These are phyloP conservation scores for Musa itinerans DNA, from an alignment of 176 grass and related monocot species.

Conservation along the genomic window DNA sequence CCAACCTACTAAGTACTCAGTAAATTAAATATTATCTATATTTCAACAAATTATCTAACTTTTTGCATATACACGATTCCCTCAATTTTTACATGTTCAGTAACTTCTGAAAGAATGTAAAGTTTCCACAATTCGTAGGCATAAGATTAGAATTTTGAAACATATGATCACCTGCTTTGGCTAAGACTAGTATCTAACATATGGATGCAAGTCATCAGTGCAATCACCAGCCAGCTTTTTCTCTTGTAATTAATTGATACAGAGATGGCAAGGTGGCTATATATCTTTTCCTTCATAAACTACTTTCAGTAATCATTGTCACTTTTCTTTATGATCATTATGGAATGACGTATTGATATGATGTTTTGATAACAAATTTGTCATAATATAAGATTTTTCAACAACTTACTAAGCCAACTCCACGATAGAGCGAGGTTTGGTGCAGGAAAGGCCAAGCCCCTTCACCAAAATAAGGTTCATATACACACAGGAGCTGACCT, in stretches of 20 bases:
- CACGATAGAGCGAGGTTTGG: slow-evolving; percentile 73
- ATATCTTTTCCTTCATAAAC: no score
- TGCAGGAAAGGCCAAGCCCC: slow-evolving; percentile 93
- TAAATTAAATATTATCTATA: not conserved
- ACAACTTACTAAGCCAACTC: slow-evolving; percentile 87
- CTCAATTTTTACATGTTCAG: no score
- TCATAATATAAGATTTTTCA: not conserved
- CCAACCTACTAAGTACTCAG: not conserved
- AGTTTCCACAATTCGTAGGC: not conserved
- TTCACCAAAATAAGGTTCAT: slow-evolving; percentile 95
- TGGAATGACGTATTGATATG: not conserved
- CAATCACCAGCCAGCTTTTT: not conserved
- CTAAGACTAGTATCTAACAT: not conserved
- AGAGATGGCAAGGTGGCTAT: no score
- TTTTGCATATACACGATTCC: not conserved
- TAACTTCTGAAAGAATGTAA: no score
- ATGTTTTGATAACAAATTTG: not conserved
- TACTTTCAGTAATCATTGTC: not conserved
- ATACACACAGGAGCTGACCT: slow-evolving; percentile 94
- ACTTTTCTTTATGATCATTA: not conserved
- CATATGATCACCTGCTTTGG: not conserved
- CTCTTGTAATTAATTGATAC: not conserved
- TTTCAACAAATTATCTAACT: not conserved
- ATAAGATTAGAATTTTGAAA: not conserved
- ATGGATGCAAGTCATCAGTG: not conserved